Evolutionary conservation across 805 yeast genomes (phyloP), one percentile per base, ranked within the genome.

Genomic region (Candida caryicola): DNA sequence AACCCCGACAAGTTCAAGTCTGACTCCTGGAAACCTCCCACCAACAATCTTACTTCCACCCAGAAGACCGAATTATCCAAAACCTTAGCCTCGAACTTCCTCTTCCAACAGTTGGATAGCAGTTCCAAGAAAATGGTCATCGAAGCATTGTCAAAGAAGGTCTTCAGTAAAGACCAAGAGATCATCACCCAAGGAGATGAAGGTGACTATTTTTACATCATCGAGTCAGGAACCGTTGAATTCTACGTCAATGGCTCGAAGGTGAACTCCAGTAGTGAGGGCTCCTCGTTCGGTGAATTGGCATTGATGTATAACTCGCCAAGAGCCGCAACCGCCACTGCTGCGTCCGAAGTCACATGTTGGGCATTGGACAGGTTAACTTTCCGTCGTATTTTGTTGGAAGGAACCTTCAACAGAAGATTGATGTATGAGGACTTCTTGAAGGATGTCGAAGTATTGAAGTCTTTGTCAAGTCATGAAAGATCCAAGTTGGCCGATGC

Each of bases 291-390:
- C 64, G 99, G 99, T 57, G 99, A 93, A 64, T 75, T 93, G 55
- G 99, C 99, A 3, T 74, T 93, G 52, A 89, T 93, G 96, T 91
- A 93, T 69, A 91, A 93, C 62, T 81, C 96, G 14, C 97, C 97
- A 45, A 81, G 99, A 65, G 98, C 98, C 5, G 98, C 98, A 7
- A 88, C 98, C 1, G 97, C 86, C 1, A 61, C 71, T 17, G 73
- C 85, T 5, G 87, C 84, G 44, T 74, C 83, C 52, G 78, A 79
- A 23, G 71, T 91, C 36, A 62, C 67, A 12, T 65, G 71, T 48
- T 91, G 96, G 96, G 93, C 95, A 2, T 74, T 93, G 50, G 99
- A 93, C 65, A 79, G 99, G 56, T 69, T 83, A 54, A 90, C 97
- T 1, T 93, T 93, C 71, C 82, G 96, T 62, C 79, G 90, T 61